Base-by-base conservation (phyloP, 202 grass and related monocot species). In the Zoysia matrella region DNA sequence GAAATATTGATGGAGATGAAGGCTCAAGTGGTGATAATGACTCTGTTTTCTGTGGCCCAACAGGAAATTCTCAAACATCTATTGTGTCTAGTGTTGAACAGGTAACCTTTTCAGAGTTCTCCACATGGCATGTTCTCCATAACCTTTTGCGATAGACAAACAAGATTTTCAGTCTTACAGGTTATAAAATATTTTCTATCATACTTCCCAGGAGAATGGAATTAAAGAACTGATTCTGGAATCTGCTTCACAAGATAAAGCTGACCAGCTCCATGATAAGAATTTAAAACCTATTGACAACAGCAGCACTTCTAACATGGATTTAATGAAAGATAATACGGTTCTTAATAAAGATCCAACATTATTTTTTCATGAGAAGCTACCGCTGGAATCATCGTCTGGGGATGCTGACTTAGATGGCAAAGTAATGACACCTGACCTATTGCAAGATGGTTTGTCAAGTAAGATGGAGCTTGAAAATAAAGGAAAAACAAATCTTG, bases 331-430 rank as follows among this genome's bases (percentile, higher is more conserved):
- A 72, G 85, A 92, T 83, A 88, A 74, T 55, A 57, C 79, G 60
- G 77, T 85, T 86, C 58, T 74, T 49, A 82, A 62, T 86, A 92
- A 90, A 99, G 96, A 99, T 73, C 93, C 90, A 7, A 90, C 95
- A 53, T 65, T 98, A 80, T 86, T 84, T 88, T 86, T 98, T 45
- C 86, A 89, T 86, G 90, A 92, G 69, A 98, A 93, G 74, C 78
- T 81, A 82, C 72, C 68, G 15, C 51, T 80, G 71, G 76, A 76
- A 80, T 88, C 92, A 50, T 82, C 84, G 61, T 46, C 74, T 80
- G 85, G 68, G 76, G 79, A 73, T 78, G 53, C 77, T 62, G 82
- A 88, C 75, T 75, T 82, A 18, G 88, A 86, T 67, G 78, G 71
- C 63, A 75, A 87, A 80, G 74, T 67, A 77, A 63, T 45, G 42